Percentiles rank a stretch among this genome's conserved stretches.
Conservation (phyloP, 306 rosid species). For the Sicyos baderoa region DNA sequence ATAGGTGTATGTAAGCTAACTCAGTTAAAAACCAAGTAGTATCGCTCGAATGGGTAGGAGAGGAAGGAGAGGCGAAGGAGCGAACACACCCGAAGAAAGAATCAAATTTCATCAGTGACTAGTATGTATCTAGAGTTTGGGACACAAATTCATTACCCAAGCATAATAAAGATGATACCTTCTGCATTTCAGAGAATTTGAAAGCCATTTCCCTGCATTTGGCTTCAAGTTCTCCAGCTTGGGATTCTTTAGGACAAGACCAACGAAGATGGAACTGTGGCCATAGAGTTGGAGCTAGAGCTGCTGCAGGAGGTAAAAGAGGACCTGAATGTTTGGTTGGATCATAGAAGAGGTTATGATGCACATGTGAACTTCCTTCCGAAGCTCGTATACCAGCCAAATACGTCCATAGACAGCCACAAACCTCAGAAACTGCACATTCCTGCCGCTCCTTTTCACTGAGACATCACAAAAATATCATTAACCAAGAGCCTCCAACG, state of each 20-base stretch:
- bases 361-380: constrained; percentile 62
- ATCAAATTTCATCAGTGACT: not conserved
- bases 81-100: not conserved
- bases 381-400: constrained; percentile 62
- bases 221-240: constrained; percentile 67
- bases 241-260: constrained; percentile 83
- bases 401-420: constrained; percentile 91
- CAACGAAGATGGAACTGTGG: constrained; percentile 93
- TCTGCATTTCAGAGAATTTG: constrained; percentile 53
- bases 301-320: constrained; percentile 86
- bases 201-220: constrained; percentile 50
- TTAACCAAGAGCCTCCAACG: not conserved
- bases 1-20: too few relatives aligned
- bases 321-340: constrained; percentile 44
- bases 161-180: constrained; percentile 37
- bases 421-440: constrained; percentile 54
- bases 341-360: constrained; percentile 76
- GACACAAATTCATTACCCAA: not conserved
- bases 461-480: constrained; percentile 7
- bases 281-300: constrained; percentile 90
- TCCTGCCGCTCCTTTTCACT: constrained; percentile 89
- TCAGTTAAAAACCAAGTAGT: not conserved
- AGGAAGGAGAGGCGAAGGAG: too few relatives aligned
- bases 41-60: not conserved
- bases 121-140: not conserved